These are phyloP conservation scores for Yamadazyma friedrichii DNA, from an alignment of 1,139 yeast genomes.

Conservation along the genomic window DNA sequence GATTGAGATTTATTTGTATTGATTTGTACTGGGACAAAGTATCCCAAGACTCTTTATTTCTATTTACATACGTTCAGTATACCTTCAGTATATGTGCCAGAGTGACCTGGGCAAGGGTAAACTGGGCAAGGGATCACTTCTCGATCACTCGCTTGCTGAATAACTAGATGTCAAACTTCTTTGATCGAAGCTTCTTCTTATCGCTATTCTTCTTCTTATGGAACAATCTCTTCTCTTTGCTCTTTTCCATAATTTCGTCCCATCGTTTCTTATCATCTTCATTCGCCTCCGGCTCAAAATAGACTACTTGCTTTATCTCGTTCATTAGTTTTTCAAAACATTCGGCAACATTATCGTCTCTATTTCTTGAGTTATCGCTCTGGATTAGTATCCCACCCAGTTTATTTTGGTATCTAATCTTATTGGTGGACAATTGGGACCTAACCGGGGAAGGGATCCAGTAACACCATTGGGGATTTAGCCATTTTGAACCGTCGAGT, in stretches of 20 bases:
- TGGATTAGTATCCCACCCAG: constrained; percentile 60
- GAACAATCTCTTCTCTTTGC: constrained; percentile 49
- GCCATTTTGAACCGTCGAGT: constrained; percentile 48
- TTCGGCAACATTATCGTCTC: constrained; percentile 55
- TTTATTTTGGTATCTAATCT: constrained; percentile 57
- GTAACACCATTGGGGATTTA: constrained; percentile 33
- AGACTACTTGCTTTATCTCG: constrained; percentile 49
- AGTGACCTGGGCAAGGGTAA: no score
- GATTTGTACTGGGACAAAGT: no score
- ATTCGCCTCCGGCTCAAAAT: constrained; percentile 51
- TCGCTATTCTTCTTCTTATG: constrained; percentile 53
- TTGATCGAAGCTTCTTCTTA: constrained; percentile 52
- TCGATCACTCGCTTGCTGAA: no score
- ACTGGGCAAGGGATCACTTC: no score
- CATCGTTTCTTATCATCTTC: constrained; percentile 54
- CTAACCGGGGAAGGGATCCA: constrained; percentile 67
- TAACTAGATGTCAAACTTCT: constrained; percentile 27
- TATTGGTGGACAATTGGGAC: constrained; percentile 36
- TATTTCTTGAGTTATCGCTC: constrained; percentile 58
- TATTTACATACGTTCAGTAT: no score
- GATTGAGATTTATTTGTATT: neutral
- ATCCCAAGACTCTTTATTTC: no score
- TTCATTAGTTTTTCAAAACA: constrained; percentile 60
- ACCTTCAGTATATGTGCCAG: no score
- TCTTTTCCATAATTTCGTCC: constrained; percentile 45